Conservation (phyloP, 345 rosid species). For the Corchorus capsularis region DNA sequence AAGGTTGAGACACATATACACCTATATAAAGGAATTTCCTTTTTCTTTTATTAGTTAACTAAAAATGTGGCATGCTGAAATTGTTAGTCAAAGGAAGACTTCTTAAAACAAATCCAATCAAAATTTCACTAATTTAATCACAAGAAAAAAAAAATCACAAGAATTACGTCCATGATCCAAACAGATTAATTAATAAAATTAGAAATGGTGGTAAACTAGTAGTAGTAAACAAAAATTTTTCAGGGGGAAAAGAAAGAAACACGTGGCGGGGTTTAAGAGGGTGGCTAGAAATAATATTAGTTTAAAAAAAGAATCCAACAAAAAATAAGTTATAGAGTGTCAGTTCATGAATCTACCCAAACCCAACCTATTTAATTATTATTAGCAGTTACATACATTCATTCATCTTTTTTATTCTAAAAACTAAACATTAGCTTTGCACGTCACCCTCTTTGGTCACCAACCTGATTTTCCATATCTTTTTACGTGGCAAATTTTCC, state of each 20-base stretch:
- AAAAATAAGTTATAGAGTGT: no score
- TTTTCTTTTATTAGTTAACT: no score
- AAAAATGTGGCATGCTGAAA: neutral
- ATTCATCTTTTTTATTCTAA: neutral
- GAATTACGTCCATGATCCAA: neutral
- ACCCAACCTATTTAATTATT: no score
- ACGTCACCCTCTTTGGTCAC: conserved; percentile 29
- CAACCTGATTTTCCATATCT: neutral
- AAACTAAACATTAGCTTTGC: neutral
- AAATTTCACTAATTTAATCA: neutral
- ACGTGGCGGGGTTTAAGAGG: neutral
- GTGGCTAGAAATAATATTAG: neutral
- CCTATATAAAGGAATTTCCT: no score
- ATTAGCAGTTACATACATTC: neutral
- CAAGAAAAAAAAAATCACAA: no score
- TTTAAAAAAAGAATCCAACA: neutral
- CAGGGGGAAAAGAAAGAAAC: neutral
- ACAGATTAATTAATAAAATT: neutral
- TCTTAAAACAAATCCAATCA: no score
- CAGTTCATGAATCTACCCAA: conserved; percentile 22
- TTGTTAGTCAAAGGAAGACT: neutral
- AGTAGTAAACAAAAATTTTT: neutral
- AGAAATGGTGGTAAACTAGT: neutral
- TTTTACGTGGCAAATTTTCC: conserved; percentile 18
- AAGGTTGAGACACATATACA: no score